Evolutionary conservation across 176 grass and related monocot species (phyloP), one percentile per base, ranked within the genome.

Genomic region (Musa troglodytarum): DNA sequence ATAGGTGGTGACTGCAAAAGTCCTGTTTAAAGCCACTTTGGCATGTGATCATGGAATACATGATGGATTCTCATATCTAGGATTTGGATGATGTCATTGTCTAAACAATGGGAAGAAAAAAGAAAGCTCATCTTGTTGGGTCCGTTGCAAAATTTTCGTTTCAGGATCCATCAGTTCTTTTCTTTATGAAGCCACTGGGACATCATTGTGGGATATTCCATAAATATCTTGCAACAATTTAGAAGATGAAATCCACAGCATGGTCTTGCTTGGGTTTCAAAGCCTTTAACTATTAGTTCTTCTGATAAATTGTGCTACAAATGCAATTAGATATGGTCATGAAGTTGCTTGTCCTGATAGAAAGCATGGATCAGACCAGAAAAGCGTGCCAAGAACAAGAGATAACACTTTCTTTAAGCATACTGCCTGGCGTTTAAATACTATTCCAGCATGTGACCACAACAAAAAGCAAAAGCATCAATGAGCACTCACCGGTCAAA

Each of bases 381-480:
- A 12, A 56, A 56, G 12, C 4, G 16, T 56, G 12, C 54, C 16
- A 16, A 56, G 54, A 56, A 16, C 54, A 61, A 20, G n/a, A 61
- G 57, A 61, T 61, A 10, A 61, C 15, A 61, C 17, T 61, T 61
- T 61, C 8, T 61, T 21, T 43, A 6, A 43, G 34, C 34, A 43
- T 43, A 4, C 34, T 43, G 34, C 34, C 34, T 5, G 34, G 34
- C 34, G 34, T 43, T 43, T 43, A 43, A 43, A 43, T 6, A 43
- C 5, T 61, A 61, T 61, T 61, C 57, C 15, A 61, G 19, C 57
- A 61, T n/a, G 57, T 61, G 57, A 61, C 57, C 57, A 61, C 57
- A 61, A 61, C n/a, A 61, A 61, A 43, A 61, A 19, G 57, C 57
- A 61, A n/a, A 61, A n/a, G 57, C 57, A 61, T 61, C 57, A 61